Evolutionary conservation across 495 filamentous ascomycete species (phyloP), one percentile per base, ranked within the genome.

Genomic region (Letharia lupina): DNA sequence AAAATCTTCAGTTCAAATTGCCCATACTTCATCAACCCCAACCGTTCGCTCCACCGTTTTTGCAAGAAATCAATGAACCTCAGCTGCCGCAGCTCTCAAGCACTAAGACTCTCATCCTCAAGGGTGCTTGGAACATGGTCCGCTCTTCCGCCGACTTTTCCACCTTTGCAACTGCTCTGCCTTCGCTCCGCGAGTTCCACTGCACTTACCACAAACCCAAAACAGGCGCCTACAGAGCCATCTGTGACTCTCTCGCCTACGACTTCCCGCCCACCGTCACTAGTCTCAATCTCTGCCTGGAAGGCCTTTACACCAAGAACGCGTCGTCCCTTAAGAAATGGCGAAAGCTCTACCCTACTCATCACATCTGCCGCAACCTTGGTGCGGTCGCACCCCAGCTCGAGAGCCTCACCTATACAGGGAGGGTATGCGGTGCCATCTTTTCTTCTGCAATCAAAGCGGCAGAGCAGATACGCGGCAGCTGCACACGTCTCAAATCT

Each of bases 71-170:
- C 37, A 56, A 10, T 28, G 41, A 39, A 39, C 39, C 48, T 67
- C 74, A 60, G 65, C 70, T 87, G 11, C 71, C 77, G 3, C 56
- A 64, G n/a, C 73, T 81, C 6, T 78, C 79, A 6, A 72, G 77
- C 16, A 78, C 86, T 37, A 77, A 79, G 61, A 88, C 86, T 0
- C 80, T 91, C 45, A 82, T 90, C 61, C 84, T 87, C 75, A 88
- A 87, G 69, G 87, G 87, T 8, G 83, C 89, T 63, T 91, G 88
- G 88, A 91, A 90, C 69, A 80, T 91, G 41, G 86, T 90, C 71
- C 80, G 87, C 59, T 77, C 83, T n/a, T 73, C 81, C 16, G 77
- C 80, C n/a, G 85, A 89, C 75, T 89, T 87, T 73, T 74, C 79
- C 63, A 78, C 76, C 65, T 80, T 91, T 57, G 75, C 79, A 20